Base-by-base conservation (phyloP, 257 asterid genomes). In the Coffea eugenioides region DNA sequence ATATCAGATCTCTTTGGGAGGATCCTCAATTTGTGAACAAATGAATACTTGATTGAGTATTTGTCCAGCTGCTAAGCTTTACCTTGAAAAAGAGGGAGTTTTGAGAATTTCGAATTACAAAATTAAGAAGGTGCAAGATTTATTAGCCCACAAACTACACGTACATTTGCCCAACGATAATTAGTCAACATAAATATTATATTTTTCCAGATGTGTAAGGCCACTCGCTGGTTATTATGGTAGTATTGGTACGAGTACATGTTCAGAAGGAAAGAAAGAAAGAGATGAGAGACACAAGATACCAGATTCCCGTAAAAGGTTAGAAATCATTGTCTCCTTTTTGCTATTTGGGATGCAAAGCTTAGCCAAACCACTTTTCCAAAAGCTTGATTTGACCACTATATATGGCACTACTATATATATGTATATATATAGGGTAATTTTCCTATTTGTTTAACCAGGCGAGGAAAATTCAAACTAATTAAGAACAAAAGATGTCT, bases 381-480 rank as follows among this genome's bases (percentile, higher is more conserved):
- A 56, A 87, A 84, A 85, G 82, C 73, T 49, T 87, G 89, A 87
- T 85, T 85, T 88, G 88, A 90, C 91, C 83, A 66, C 83, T n/a
- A n/a, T n/a, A n/a, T 65, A 81, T 78, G 66, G 62, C 78, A 43
- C n/a, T n/a, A n/a, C n/a, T n/a, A n/a, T n/a, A n/a, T n/a, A n/a
- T n/a, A n/a, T n/a, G n/a, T n/a, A n/a, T n/a, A n/a, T n/a, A 31
- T 31, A 31, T 31, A 31, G 34, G 34, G 34, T 31, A 31, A 31
- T 31, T 31, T 12, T 14, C 48, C 25, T 21, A 23, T 48, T 71
- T 8, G 23, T n/a, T 31, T 46, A 34, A 78, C 71, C 23, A 31
- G 49, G 68, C 25, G 71, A 3, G 16, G n/a, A 43, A 36, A 25
- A 31, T 54, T 68, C 78, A 13, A 73, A 43, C 25, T 39, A 75